Evolutionary conservation across 345 rosid species (phyloP), one percentile per base, ranked within the genome.

Genomic region (Cardamine chenopodiifolia): DNA sequence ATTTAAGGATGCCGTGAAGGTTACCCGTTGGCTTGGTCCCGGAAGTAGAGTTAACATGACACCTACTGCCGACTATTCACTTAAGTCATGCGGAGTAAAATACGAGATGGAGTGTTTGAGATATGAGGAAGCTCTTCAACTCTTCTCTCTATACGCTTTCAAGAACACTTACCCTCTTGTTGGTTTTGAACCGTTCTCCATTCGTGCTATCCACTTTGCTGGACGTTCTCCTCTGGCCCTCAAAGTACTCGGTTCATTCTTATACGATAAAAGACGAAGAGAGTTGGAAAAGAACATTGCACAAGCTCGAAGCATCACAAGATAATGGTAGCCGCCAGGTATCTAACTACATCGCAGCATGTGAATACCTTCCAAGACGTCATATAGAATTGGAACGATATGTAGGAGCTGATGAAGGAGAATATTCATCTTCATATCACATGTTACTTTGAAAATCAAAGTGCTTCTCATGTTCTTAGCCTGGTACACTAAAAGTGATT

Each of bases 11-110:
- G 32, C 14, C 29, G 0, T 48, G 0, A 29, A 65, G 12, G 26
- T 14, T 66, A 1, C 32, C 3, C 29, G 12, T 3, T 74, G 66
- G 66, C 44, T 52, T 0, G 72, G 78, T 57, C 13, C 53, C 2
- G 59, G 59, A 40, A 40, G 63, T 55, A 55, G 73, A 32, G 59
- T 66, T 13, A 66, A 62, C 19, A 28, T 72, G 45, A 72, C 69
- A 59, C 11, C 64, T 0, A 20, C 22, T 1, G 7, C 4, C 54
- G 22, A 77, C 2, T 1, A 17, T 62, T 25, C 6, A 3, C 6
- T 12, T 13, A 0, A 2, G 1, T 39, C 32, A 4, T 11, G 40
- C 12, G 19, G 56, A 11, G 15, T 22, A 20, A 50, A 11, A 0
- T 67, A 77, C 10, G 48, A 69, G 28, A 60, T 71, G n/a, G 13